Evolutionary conservation across 2,329 filamentous ascomycete species (phyloP).

Genomic region (Mollisia scopiformis): DNA sequence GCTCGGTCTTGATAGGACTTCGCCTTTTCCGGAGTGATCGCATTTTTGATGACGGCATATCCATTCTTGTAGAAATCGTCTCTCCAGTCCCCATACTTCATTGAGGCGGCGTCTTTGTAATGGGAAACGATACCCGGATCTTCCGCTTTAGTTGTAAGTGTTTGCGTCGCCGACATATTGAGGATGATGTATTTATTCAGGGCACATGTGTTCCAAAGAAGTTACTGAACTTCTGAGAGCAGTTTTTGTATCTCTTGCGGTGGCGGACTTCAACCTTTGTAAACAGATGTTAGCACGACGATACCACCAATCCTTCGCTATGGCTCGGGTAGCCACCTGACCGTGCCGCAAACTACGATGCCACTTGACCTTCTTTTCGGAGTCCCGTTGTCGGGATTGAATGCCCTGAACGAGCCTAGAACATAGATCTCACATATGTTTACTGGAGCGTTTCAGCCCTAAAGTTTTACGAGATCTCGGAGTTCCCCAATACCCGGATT

Average conservation of each 20-base stretch:
- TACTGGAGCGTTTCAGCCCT: too few relatives aligned
- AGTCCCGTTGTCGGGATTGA: too few relatives aligned
- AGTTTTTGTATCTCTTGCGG: not conserved
- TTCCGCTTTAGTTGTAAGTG: not conserved
- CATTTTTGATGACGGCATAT: constrained; percentile 18
- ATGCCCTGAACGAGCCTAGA: too few relatives aligned
- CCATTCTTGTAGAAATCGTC: constrained; percentile 17
- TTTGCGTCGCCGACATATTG: not conserved
- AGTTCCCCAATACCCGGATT: too few relatives aligned
- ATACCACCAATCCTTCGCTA: too few relatives aligned
- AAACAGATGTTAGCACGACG: too few relatives aligned
- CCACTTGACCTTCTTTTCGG: too few relatives aligned
- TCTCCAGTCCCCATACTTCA: constrained; percentile 9
- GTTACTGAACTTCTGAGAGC: not conserved
- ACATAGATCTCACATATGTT: too few relatives aligned
- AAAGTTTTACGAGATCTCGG: too few relatives aligned
- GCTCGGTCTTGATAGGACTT: constrained; percentile 6
- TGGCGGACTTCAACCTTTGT: too few relatives aligned
- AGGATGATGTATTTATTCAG: not conserved
- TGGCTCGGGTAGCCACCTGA: too few relatives aligned
- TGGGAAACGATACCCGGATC: not conserved
- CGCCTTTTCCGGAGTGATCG: constrained; percentile 10
- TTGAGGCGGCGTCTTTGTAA: not conserved
- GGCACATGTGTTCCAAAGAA: not conserved
- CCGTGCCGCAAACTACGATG: too few relatives aligned